Evolutionary conservation across 2,329 filamentous ascomycete species (phyloP).

Genomic region (Alternaria viburni): DNA sequence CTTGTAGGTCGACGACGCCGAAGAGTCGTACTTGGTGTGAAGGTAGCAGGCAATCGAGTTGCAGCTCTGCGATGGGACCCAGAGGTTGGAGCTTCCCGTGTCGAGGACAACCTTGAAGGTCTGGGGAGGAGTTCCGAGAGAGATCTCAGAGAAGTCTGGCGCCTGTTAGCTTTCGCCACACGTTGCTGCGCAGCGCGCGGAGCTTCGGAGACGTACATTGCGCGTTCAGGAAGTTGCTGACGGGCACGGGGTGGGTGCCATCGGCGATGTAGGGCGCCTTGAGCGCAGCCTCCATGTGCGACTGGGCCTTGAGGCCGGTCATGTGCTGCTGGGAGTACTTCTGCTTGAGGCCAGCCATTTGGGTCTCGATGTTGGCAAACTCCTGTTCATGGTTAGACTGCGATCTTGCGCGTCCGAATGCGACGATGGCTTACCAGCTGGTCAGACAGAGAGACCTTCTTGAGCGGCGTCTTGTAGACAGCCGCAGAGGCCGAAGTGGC

Average conservation of each 20-base stretch:
- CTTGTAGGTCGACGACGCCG: slow-evolving; percentile 87
- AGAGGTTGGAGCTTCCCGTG: slow-evolving; percentile 98
- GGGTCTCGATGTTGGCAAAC: slow-evolving; percentile 77
- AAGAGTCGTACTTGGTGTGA: slow-evolving; percentile 95
- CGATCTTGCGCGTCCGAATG: slow-evolving; percentile 5
- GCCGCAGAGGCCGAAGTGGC: slow-evolving; percentile 82
- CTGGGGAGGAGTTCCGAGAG: slow-evolving; percentile 89
- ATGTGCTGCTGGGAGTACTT: slow-evolving; percentile 74
- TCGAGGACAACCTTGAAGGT: slow-evolving; percentile 98
- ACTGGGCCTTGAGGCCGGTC: slow-evolving; percentile 76
- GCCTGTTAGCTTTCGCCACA: slow-evolving; percentile 23
- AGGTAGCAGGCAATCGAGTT: slow-evolving; percentile 97
- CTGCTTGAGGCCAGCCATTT: slow-evolving; percentile 83
- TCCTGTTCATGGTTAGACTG: slow-evolving; percentile 59
- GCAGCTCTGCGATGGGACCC: slow-evolving; percentile 92
- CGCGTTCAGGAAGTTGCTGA: slow-evolving; percentile 98
- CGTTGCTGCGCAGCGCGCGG: neutral
- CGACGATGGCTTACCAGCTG: slow-evolving; percentile 74
- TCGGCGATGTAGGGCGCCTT: slow-evolving; percentile 71
- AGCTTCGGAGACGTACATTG: slow-evolving; percentile 74
- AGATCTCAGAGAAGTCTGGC: slow-evolving; percentile 94
- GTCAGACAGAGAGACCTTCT: slow-evolving; percentile 91
- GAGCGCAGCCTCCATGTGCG: slow-evolving; percentile 78
- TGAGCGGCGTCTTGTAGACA: slow-evolving; percentile 95
- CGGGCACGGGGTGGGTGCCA: slow-evolving; percentile 78